Conservation (phyloP, 768 basidiomycete species). For the Rhizopogon roseolus region DNA sequence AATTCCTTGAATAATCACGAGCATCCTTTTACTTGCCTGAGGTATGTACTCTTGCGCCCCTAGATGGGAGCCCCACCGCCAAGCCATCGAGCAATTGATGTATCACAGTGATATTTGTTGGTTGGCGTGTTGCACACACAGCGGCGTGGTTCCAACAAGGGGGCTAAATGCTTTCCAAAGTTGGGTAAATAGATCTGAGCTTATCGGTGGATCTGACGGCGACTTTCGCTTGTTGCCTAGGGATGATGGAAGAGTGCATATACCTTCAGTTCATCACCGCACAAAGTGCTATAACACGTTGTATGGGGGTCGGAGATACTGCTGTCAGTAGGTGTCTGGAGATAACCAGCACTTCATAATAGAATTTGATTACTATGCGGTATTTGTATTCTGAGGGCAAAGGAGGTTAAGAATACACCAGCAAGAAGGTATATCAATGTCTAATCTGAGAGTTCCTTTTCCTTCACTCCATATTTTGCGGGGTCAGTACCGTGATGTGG, state of each 20-base stretch:
- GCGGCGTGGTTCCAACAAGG: no score
- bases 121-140: no score
- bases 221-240: no score
- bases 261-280: neutral
- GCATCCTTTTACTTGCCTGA: no score
- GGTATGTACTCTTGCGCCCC: no score
- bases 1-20: no score
- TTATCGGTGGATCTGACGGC: no score
- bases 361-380: neutral
- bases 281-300: neutral
- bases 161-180: no score
- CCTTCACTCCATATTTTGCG: constrained; percentile 62
- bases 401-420: neutral
- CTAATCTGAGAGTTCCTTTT: constrained; percentile 21
- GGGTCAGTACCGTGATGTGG: constrained; percentile 81
- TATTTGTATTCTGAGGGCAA: neutral
- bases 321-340: neutral
- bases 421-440: constrained; percentile 1
- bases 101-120: no score
- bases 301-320: neutral
- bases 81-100: no score
- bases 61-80: no score
- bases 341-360: neutral
- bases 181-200: no score
- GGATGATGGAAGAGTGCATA: neutral